These are phyloP conservation scores for Annulohypoxylon nitens DNA, from an alignment of 495 filamentous ascomycete genomes.

Conservation along the genomic window DNA sequence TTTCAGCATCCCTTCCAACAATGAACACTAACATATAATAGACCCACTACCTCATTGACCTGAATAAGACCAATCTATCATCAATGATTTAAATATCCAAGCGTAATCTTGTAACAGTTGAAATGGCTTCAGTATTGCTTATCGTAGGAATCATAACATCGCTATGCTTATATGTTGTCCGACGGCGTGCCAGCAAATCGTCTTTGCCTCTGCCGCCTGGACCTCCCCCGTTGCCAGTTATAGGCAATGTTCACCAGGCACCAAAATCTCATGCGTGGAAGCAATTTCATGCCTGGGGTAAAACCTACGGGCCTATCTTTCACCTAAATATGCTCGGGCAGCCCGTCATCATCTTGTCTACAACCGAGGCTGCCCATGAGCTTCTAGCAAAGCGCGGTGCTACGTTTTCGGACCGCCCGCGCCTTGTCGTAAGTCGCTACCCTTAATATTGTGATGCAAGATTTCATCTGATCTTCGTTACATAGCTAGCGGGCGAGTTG, in stretches of 20 bases:
- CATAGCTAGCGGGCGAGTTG: background rate
- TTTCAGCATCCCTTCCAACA: background rate
- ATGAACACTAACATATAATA: background rate
- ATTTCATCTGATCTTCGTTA: background rate
- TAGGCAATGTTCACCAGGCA: background rate
- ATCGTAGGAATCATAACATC: background rate
- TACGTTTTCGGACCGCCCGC: background rate
- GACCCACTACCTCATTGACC: background rate
- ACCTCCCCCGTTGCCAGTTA: background rate
- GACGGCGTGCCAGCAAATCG: background rate
- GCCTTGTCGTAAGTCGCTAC: background rate
- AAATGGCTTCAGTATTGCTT: background rate
- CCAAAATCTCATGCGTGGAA: background rate
- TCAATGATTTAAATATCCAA: background rate
- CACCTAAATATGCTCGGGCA: background rate
- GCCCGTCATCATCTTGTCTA: background rate
- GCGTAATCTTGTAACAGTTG: background rate
- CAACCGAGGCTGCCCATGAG: background rate
- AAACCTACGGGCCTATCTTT: background rate
- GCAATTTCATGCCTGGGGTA: background rate
- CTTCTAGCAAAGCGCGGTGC: background rate
- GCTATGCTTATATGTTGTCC: background rate
- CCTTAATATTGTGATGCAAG: too few species aligned
- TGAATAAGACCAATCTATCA: background rate
- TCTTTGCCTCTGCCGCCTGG: background rate